phyloP scores from a whole-genome alignment of 169 alveolate species.

The Ichthyophthirius multifiliis region DNA sequence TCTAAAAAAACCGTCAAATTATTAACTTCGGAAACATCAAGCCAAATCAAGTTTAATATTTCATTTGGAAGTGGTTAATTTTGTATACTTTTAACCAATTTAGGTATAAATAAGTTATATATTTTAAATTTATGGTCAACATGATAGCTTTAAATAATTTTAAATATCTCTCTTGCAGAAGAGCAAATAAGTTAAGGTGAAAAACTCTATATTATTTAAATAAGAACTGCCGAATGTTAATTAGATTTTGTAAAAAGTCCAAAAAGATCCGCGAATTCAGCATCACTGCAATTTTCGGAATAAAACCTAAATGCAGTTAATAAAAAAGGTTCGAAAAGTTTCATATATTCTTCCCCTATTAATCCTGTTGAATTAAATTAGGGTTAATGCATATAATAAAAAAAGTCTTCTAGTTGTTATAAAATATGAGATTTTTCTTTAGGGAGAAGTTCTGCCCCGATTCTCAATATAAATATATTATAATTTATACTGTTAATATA shows the following conservation, averaged over 20 bases:
- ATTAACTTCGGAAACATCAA: slow-evolving; percentile 17
- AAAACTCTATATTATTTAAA: slow-evolving; percentile 11
- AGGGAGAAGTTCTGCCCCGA: slow-evolving; percentile 38
- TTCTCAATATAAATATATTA: slow-evolving; percentile 21
- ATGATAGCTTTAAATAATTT: slow-evolving; percentile 26
- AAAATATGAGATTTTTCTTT: slow-evolving; percentile 30
- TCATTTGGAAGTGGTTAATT: background rate
- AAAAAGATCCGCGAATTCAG: slow-evolving; percentile 33
- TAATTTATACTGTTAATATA: slow-evolving; percentile 32
- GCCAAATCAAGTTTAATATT: slow-evolving; percentile 29
- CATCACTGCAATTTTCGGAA: slow-evolving; percentile 35
- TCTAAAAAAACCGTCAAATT: slow-evolving; percentile 17
- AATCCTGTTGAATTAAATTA: slow-evolving; percentile 28
- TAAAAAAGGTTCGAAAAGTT: slow-evolving; percentile 32
- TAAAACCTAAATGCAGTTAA: slow-evolving; percentile 28
- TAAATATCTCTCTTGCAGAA: slow-evolving; percentile 25
- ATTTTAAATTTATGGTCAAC: slow-evolving; percentile 19
- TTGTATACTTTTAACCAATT: slow-evolving; percentile 3
- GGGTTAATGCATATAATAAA: slow-evolving; percentile 23
- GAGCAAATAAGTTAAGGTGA: slow-evolving; percentile 25
- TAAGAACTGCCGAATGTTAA: slow-evolving; percentile 16
- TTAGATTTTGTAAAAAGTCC: slow-evolving; percentile 17
- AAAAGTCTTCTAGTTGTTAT: slow-evolving; percentile 17
- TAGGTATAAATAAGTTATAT: slow-evolving; percentile 33
- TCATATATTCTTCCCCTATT: slow-evolving; percentile 18